Evolutionary conservation across 768 basidiomycete species (phyloP), one percentile per base, ranked within the genome.

Genomic region (Amanita polypyramis): DNA sequence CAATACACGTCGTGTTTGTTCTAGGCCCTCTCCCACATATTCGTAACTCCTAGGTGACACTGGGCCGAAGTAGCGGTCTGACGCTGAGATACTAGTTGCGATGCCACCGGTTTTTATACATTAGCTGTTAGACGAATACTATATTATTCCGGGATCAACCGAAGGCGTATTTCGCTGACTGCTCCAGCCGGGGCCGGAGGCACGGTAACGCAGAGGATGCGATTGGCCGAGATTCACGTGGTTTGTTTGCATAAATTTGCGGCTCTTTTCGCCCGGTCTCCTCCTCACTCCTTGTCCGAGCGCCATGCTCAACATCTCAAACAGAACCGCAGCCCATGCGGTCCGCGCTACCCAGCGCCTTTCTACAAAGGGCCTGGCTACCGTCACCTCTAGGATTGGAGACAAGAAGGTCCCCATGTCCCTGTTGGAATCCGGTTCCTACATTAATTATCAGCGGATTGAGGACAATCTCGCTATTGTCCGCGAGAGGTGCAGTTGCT

Each of bases 371-470:
- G 84, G 84, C 33, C 83, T 92, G 83, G 89, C 90, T 61, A 90
- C 87, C 58, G 82, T 74, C 60, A 73, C 79, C 5, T 73, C 81
- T 39, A 74, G 85, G 57, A 93, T 93, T 56, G 89, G 89, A 51
- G 87, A 90, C 63, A 90, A 84, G 51, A 89, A 90, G 69, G 90
- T 93, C 48, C 68, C 85, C 56, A 91, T 92, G 87, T 89, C 86
- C 33, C 72, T 83, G 55, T 77, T 91, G 54, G 89, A 92, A 65
- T 80, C 82, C 61, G 78, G 73, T 56, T 80, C 78, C 37, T 91
- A 78, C 62, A 91, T 93, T 67, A 93, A 93, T 78, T 92, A 93
- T 66, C 90, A 93, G 69, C 85, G 94, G 50, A 97, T 98, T 63
- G 94, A 98, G 72, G 93, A 97, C 66, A 97, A 94, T 74, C 85